phyloP scores from a whole-genome alignment of 1,139 yeast genomes.

The Lodderomyces metapsilosis region DNA sequence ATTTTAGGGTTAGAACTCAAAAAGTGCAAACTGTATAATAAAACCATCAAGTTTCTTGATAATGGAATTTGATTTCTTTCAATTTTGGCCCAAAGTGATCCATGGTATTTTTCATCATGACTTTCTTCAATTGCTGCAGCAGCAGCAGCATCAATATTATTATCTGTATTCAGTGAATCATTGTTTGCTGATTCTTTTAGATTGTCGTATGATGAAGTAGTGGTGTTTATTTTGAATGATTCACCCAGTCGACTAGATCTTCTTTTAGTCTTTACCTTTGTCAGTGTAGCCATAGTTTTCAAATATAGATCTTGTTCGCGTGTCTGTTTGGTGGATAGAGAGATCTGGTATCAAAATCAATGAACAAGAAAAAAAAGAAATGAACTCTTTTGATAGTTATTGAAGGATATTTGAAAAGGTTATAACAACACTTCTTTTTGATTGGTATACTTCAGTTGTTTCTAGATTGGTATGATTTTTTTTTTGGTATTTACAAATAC shows the following conservation, averaged over 20 bases:
- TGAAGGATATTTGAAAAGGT: no score
- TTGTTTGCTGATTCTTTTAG: background rate
- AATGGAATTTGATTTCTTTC: conserved; percentile 42
- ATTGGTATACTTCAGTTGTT: no score
- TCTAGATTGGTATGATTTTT: no score
- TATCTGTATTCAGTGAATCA: background rate
- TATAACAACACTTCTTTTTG: no score
- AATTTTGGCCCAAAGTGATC: conserved; percentile 28
- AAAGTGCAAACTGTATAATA: conserved; percentile 28
- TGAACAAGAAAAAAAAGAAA: background rate
- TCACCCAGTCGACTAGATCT: conserved; percentile 4
- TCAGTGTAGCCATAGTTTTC: conserved; percentile 9
- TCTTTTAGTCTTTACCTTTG: conserved; percentile 5
- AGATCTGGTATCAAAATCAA: background rate
- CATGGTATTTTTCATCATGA: conserved; percentile 17
- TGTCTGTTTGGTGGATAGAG: no score
- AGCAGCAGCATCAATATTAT: background rate
- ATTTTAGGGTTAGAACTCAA: conserved; percentile 17
- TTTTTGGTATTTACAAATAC: no score
- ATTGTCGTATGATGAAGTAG: background rate
- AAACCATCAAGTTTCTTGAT: conserved; percentile 28
- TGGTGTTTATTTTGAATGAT: conserved; percentile 1
- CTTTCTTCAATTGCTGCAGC: background rate
- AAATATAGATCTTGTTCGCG: background rate
- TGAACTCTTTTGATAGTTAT: no score